A percentile compares a stretch with the other conserved stretches of the same genome.
Conservation (phyloP, 148 eudicot species). For the Polygonum aviculare region DNA sequence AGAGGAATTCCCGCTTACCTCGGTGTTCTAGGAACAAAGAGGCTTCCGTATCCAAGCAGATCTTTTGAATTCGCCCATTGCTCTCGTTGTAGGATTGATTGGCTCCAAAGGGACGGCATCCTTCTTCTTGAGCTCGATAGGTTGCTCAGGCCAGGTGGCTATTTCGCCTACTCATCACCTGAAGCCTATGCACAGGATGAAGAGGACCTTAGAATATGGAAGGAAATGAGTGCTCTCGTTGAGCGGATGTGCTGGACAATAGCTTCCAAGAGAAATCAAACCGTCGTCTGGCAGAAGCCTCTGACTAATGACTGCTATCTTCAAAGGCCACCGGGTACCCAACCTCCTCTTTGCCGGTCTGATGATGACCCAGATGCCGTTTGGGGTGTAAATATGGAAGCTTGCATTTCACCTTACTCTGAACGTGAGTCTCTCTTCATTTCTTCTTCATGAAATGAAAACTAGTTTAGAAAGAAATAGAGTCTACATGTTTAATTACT, state of each 20-base stretch:
- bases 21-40: slow-evolving; percentile 96
- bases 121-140: slow-evolving; percentile 94
- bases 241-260: slow-evolving; percentile 98
- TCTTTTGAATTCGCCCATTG: slow-evolving; percentile 98
- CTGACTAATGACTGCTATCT: slow-evolving; percentile 83
- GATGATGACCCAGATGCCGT: slow-evolving; percentile 91
- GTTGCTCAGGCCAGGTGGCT: slow-evolving; percentile 91
- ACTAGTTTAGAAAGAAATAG: background rate
- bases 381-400: slow-evolving; percentile 78
- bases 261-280: slow-evolving; percentile 85
- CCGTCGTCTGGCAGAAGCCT: slow-evolving; percentile 96
- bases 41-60: slow-evolving; percentile 97
- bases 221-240: slow-evolving; percentile 91
- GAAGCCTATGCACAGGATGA: slow-evolving; percentile 99
- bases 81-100: slow-evolving; percentile 98
- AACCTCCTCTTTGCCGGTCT: slow-evolving; percentile 82
- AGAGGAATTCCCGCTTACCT: slow-evolving; percentile 99
- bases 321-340: slow-evolving; percentile 79
- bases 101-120: slow-evolving; percentile 99
- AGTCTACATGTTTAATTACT: too few species aligned
- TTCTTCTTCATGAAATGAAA: background rate
- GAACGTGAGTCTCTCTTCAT: slow-evolving; percentile 56
- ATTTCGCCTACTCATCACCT: slow-evolving; percentile 96
- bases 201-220: slow-evolving; percentile 96
- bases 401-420: slow-evolving; percentile 90